Evolutionary conservation across 192 early-diverging fungal species (phyloP).

Genomic region (Entophlyctis luteolus): DNA sequence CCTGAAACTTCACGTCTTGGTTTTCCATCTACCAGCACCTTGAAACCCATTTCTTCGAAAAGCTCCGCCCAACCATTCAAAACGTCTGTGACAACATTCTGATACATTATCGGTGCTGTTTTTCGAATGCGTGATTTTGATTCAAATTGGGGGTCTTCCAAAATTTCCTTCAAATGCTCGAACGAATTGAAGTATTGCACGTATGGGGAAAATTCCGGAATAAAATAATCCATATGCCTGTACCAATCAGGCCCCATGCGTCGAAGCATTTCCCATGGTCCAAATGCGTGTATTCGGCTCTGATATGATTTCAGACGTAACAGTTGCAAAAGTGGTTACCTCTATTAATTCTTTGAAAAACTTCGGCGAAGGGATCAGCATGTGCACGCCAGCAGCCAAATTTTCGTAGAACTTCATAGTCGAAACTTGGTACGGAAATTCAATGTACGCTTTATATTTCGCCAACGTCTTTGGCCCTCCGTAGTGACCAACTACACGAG

Average conservation of each 20-base stretch:
- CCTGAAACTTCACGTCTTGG: not conserved
- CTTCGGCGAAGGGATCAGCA: slow-evolving; percentile 4
- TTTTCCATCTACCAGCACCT: slow-evolving; percentile 11
- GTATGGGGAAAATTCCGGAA: slow-evolving; percentile 10
- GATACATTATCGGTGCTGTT: not conserved
- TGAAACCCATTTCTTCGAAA: slow-evolving; percentile 21
- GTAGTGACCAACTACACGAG: slow-evolving; percentile 20
- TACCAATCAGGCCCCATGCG: slow-evolving; percentile 20
- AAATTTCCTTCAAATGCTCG: slow-evolving; percentile 5
- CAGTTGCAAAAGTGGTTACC: not conserved
- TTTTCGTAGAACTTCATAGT: slow-evolving; percentile 32
- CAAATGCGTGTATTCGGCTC: slow-evolving; percentile 24
- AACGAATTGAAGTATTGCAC: slow-evolving; percentile 25
- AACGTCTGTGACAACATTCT: not conserved
- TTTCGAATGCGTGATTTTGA: not conserved
- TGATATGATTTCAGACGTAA: not conserved
- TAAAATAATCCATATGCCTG: slow-evolving; percentile 27
- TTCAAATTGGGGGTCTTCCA: not conserved
- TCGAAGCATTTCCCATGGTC: slow-evolving; percentile 25
- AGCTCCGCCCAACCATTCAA: slow-evolving; percentile 22
- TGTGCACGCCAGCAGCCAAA: slow-evolving; percentile 17
- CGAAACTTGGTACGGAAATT: slow-evolving; percentile 26
- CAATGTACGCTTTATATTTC: slow-evolving; percentile 22
- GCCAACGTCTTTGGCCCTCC: slow-evolving; percentile 18
- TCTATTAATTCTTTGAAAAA: slow-evolving; percentile 24